Percentiles rank a stretch among this genome's conserved stretches.
Evolutionary conservation across 176 grass and related monocot genomes (phyloP).

Genomic region (Eragrostis curvula): DNA sequence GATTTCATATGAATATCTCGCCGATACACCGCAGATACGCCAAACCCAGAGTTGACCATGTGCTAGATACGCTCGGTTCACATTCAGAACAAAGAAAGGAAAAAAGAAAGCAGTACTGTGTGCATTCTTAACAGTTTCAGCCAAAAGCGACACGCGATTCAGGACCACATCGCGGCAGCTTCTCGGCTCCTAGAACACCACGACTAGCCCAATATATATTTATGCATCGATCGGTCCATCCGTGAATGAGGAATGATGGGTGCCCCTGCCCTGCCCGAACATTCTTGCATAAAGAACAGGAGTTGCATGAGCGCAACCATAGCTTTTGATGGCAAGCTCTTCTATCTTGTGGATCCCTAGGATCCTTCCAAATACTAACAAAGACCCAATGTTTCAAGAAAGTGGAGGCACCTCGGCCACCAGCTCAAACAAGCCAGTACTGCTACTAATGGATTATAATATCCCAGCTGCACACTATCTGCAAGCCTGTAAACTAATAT

Average conservation of each 20-base stretch:
- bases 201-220: background rate
- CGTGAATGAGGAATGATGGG: conserved; percentile 9
- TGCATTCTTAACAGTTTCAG: background rate
- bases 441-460: background rate
- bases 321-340: background rate
- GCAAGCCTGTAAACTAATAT: background rate
- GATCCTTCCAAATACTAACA: conserved; percentile 36
- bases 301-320: background rate
- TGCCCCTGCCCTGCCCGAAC: conserved; percentile 43
- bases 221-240: conserved; percentile 21
- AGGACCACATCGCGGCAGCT: conserved; percentile 50
- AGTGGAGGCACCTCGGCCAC: background rate
- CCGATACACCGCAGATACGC: conserved; percentile 31
- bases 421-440: background rate
- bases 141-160: conserved; percentile 36
- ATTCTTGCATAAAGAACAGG: conserved; percentile 26
- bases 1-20: conserved; percentile 23
- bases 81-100: no score
- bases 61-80: background rate
- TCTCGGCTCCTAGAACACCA: conserved; percentile 32
- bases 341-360: conserved; percentile 46
- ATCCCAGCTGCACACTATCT: background rate
- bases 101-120: no score
- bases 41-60: conserved; percentile 36
- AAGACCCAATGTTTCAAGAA: conserved; percentile 25